Evolutionary conservation across 176 grass and related monocot species (phyloP).

Genomic region (Oropetium thomaeum): DNA sequence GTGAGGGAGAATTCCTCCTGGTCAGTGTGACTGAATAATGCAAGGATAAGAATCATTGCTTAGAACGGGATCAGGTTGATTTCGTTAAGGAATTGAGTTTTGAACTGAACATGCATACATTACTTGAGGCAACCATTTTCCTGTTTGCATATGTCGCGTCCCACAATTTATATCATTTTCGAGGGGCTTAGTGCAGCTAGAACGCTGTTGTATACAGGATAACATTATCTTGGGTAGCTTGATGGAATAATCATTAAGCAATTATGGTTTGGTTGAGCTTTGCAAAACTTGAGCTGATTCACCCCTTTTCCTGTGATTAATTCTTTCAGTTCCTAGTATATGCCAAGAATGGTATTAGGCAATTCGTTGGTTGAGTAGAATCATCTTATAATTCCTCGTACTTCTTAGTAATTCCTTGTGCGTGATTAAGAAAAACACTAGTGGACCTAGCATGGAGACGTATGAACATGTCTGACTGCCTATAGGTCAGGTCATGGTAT

Average conservation of each 20-base stretch:
- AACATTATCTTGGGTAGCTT: conserved; percentile 2
- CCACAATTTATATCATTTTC: not conserved
- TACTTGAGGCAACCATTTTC: conserved; percentile 3
- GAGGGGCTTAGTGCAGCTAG: not conserved
- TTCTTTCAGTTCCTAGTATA: not conserved
- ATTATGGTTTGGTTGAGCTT: not conserved
- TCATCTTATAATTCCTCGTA: not conserved
- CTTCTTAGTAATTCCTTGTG: not conserved
- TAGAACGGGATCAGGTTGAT: not conserved
- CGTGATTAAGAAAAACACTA: not conserved
- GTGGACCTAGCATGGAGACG: not conserved
- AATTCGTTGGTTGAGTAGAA: not conserved
- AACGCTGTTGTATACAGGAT: not conserved
- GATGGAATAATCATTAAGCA: conserved; percentile 30
- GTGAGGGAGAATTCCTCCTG: conserved; percentile 89
- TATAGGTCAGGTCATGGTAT: not conserved
- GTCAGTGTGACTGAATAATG: conserved; percentile 47
- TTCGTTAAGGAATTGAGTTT: not conserved
- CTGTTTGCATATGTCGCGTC: not conserved
- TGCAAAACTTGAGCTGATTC: not conserved
- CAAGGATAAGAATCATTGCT: not conserved
- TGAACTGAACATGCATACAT: not conserved
- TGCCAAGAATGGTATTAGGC: not conserved
- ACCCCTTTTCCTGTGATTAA: not conserved
- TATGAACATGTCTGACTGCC: not conserved